phyloP scores from a whole-genome alignment of 2,329 filamentous ascomycete species.

The Rhexocercosporidium sp. region DNA sequence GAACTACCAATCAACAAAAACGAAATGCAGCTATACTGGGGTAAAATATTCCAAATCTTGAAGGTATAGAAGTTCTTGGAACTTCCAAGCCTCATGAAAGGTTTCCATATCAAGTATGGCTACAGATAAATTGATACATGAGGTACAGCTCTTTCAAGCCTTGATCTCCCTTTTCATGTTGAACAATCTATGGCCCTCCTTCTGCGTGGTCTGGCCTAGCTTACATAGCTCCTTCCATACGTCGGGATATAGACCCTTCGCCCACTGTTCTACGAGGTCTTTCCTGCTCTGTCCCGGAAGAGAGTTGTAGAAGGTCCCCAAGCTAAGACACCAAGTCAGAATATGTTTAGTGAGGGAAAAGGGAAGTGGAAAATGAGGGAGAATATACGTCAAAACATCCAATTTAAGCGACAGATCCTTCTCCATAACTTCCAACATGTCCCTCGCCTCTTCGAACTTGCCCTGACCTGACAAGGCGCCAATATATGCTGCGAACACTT shows the following conservation, averaged over 20 bases:
- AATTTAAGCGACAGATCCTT: slow-evolving; percentile 68
- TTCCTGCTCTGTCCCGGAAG: slow-evolving; percentile 70
- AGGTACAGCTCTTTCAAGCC: slow-evolving; percentile 29
- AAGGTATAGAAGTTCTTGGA: neutral
- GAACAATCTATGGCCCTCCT: slow-evolving; percentile 38
- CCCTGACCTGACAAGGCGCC: slow-evolving; percentile 77
- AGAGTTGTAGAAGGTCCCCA: slow-evolving; percentile 79
- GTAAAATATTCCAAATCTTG: neutral
- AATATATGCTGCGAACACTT: slow-evolving; percentile 78
- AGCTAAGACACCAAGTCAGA: slow-evolving; percentile 50
- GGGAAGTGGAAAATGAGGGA: slow-evolving; percentile 3
- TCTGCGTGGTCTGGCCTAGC: slow-evolving; percentile 33
- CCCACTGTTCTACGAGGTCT: slow-evolving; percentile 75
- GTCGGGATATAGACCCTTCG: slow-evolving; percentile 67
- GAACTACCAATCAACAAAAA: neutral
- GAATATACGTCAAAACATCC: slow-evolving; percentile 72
- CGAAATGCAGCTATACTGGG: neutral
- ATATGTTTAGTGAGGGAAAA: neutral
- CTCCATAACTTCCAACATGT: slow-evolving; percentile 70
- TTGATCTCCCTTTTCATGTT: slow-evolving; percentile 37
- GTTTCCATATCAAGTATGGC: neutral
- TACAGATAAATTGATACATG: slow-evolving; percentile 9
- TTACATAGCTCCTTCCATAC: slow-evolving; percentile 67
- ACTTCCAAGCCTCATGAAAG: neutral
- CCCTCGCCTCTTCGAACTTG: slow-evolving; percentile 69